Conservation (phyloP, 2,329 filamentous ascomycete species). For the Fusarium multiceps region DNA sequence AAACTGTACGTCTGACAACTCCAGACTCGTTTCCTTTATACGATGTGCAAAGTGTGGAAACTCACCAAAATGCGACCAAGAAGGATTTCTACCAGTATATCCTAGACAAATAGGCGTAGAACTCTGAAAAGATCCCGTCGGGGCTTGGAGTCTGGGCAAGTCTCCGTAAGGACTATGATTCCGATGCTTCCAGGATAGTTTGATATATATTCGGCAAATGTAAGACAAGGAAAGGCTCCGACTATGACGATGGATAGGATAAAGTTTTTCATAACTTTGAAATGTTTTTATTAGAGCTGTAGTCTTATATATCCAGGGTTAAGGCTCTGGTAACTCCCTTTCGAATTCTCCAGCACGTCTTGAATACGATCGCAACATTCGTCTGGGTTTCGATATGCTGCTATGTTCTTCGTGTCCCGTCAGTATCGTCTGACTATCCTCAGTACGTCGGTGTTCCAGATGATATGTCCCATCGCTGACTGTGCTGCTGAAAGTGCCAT, state of each 20-base stretch:
- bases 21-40: background rate
- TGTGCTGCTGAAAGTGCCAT: constrained; percentile 34
- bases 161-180: background rate
- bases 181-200: background rate
- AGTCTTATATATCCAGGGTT: background rate
- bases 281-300: background rate
- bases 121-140: background rate
- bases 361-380: constrained; percentile 24
- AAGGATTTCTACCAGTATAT: background rate
- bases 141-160: background rate
- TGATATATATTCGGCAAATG: background rate
- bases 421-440: constrained; percentile 13
- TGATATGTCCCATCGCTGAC: constrained; percentile 26
- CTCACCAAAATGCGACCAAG: background rate
- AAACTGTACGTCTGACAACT: background rate
- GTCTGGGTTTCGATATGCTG: constrained; percentile 26
- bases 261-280: background rate
- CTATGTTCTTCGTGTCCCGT: background rate
- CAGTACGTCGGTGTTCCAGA: background rate
- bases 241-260: background rate
- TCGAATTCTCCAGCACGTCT: constrained; percentile 16
- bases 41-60: background rate
- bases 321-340: constrained; percentile 22
- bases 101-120: background rate
- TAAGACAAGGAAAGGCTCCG: background rate